Base-by-base conservation (phyloP, 23 red algal genomes). In the Rhodosorus marinus region DNA sequence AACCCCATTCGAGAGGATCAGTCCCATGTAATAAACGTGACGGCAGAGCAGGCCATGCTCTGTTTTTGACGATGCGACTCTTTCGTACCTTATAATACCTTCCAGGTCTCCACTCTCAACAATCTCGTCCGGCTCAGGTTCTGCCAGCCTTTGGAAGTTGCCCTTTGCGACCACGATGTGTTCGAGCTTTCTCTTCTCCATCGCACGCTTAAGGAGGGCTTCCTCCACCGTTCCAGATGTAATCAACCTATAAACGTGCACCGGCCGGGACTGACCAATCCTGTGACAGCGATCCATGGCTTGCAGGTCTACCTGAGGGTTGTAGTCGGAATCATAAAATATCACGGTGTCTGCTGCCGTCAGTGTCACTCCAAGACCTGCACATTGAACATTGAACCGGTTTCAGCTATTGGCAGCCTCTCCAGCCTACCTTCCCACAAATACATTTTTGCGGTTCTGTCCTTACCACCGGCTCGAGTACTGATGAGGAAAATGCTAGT, bases 401-500 rank as follows among this genome's bases (percentile, higher is more conserved):
- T n/a, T n/a, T n/a, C n/a, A n/a, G n/a, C n/a, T n/a, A n/a, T n/a
- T n/a, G n/a, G n/a, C n/a, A n/a, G n/a, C n/a, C n/a, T n/a, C n/a
- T n/a, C n/a, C n/a, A n/a, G n/a, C n/a, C n/a, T n/a, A n/a, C n/a
- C n/a, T n/a, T n/a, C n/a, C n/a, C n/a, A n/a, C n/a, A n/a, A n/a
- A n/a, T n/a, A n/a, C n/a, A n/a, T n/a, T n/a, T n/a, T n/a, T n/a
- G n/a, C n/a, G n/a, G n/a, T n/a, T n/a, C n/a, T n/a, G 48, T 79
- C 87, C 29, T 77, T 64, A 1, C 87, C 87, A 2, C 87, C 87
- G 8, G 87, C 87, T 49, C 87, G 52, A 3, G 87, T 94, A 53
- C 69, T 80, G 0, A 94, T 35, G 20, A 94, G 67, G 74, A 94
- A 94, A 0, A 94, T 79, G 29, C 17, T 43, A 17, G 17, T 17